Percentiles rank a stretch among this genome's conserved stretches.
phyloP scores from a whole-genome alignment of 2,329 filamentous ascomycete genomes.

The Boeremia lycopersici region DNA sequence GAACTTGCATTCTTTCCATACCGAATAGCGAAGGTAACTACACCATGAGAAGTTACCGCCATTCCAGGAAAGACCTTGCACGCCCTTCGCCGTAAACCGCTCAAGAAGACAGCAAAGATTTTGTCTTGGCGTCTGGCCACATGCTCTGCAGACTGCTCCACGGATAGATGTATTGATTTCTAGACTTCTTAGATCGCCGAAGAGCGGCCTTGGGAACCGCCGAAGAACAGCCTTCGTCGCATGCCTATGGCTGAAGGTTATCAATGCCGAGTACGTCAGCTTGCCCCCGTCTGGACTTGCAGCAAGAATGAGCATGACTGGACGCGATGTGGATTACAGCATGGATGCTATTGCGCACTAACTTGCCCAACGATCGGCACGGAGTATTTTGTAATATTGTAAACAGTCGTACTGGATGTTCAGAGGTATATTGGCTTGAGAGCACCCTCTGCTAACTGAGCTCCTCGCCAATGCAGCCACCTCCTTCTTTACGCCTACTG shows the following conservation, averaged over 20 bases:
- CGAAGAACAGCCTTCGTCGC: constrained; percentile 3
- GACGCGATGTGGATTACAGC: not conserved
- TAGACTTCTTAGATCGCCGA: no score
- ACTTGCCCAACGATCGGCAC: constrained; percentile 1
- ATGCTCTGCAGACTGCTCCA: no score
- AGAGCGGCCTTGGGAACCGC: not conserved
- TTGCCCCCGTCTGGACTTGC: not conserved
- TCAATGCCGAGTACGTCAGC: not conserved
- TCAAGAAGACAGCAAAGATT: no score
- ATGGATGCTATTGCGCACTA: not conserved
- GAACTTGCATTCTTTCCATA: no score
- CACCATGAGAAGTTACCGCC: no score
- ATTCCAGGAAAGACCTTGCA: no score
- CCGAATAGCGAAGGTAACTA: no score
- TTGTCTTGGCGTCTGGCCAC: no score
- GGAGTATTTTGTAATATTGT: not conserved
- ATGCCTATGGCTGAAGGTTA: not conserved
- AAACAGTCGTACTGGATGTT: not conserved
- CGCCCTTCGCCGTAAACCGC: no score
- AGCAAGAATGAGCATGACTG: constrained; percentile 3
- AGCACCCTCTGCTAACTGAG: not conserved
- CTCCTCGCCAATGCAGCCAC: constrained; percentile 9
- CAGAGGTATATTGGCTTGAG: constrained; percentile 5
- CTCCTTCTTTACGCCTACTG: constrained; percentile 2
- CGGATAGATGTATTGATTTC: no score